phyloP scores from a whole-genome alignment of 2,329 filamentous ascomycete genomes.

The Alternaria angustiovoidea region DNA sequence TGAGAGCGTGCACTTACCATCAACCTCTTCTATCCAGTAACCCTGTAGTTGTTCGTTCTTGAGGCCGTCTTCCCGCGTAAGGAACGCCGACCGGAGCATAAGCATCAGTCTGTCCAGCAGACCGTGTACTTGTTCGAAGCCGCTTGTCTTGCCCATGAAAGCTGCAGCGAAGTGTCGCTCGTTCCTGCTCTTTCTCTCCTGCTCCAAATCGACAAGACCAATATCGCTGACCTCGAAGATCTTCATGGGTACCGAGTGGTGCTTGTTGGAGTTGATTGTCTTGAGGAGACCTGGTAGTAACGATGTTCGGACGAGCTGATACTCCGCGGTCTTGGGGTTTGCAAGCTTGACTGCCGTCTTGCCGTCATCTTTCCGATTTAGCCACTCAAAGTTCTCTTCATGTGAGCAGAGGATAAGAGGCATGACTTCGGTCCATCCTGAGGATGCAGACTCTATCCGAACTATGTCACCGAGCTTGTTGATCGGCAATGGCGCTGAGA shows the following conservation, averaged over 20 bases:
- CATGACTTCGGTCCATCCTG: slow-evolving; percentile 96
- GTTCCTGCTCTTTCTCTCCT: slow-evolving; percentile 87
- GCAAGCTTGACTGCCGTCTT: slow-evolving; percentile 82
- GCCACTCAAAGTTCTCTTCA: slow-evolving; percentile 96
- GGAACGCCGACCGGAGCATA: slow-evolving; percentile 86
- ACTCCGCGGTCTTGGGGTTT: slow-evolving; percentile 92
- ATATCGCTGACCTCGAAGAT: slow-evolving; percentile 93
- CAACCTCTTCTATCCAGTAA: slow-evolving; percentile 94
- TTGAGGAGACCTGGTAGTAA: slow-evolving; percentile 88
- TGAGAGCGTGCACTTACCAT: slow-evolving; percentile 61
- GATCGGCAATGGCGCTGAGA: slow-evolving; percentile 85
- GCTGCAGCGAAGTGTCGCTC: slow-evolving; percentile 96
- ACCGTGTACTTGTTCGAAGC: slow-evolving; percentile 95
- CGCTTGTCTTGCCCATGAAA: slow-evolving; percentile 91
- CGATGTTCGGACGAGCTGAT: slow-evolving; percentile 89
- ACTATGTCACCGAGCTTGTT: slow-evolving; percentile 97
- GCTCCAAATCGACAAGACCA: slow-evolving; percentile 82
- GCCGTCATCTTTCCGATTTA: slow-evolving; percentile 89
- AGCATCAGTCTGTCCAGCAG: slow-evolving; percentile 89
- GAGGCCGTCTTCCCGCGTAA: slow-evolving; percentile 73
- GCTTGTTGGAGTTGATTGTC: slow-evolving; percentile 92
- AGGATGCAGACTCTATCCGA: slow-evolving; percentile 86
- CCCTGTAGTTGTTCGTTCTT: slow-evolving; percentile 68
- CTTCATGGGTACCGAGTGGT: slow-evolving; percentile 86
- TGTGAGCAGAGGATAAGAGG: slow-evolving; percentile 96